Base-by-base conservation (phyloP, 2,329 filamentous ascomycete genomes). In the Byssothecium circinans region DNA sequence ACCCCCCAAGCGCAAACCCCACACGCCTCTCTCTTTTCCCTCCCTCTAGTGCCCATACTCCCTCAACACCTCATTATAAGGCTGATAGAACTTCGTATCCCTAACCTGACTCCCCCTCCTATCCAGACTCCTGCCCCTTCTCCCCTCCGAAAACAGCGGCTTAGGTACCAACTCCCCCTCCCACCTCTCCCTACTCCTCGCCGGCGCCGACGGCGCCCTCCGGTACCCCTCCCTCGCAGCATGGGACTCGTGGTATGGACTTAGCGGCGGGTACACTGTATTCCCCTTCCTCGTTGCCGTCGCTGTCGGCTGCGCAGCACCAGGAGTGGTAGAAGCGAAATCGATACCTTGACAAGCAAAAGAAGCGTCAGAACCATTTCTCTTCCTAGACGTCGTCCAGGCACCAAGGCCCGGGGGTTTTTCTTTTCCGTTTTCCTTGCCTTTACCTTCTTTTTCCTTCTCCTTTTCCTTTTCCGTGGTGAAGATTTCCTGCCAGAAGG, bases 61-160 rank as follows among this genome's bases (percentile, higher is more conserved):
- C 11, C 45, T 30, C 20, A 61, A 27, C 15, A 55, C 43, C 29
- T 57, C 49, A 36, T 53, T 7, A 32, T 57, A 58, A 27, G 46
- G 35, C 43, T 50, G 43, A 49, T 58, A 56, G 45, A 54, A 62
- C 34, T 17, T 36, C 35, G 51, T 58, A 19, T 58, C 38, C 45
- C 53, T 52, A 4, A 10, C 18, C 29, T 32, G 29, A 32, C 29
- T 32, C 29, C 5, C 10, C 29, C 14, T 14, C 14, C 29, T 32
- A 12, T 32, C 12, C 29, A 32, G 14, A 14, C 29, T 32, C 29
- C 8, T 34, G 23, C 41, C 19, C 40, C 40, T 52, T 22, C 34
- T 38, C 46, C 23, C 29, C 36, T 22, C 34, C 46, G 34, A 45
- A 30, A 36, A 37, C 32, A 27, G 36, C 23, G 27, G 35, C 32